Evolutionary conservation across 2,329 filamentous ascomycete species (phyloP), one percentile per base, ranked within the genome.

Genomic region (Pseudofabraea citricarpa): DNA sequence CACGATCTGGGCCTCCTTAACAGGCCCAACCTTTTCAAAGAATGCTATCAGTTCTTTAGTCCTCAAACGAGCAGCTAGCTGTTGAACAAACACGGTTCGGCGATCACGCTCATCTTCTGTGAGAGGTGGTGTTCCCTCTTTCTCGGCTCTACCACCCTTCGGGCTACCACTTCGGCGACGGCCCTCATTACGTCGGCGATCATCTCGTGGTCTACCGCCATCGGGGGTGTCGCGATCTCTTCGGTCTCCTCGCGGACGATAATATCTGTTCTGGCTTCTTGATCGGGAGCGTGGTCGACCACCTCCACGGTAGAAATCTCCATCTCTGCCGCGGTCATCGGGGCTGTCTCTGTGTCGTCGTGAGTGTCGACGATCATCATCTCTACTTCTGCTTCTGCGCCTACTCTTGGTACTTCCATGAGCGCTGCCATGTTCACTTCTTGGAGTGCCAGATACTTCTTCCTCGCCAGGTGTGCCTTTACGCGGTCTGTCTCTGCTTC

Each of bases 1-100:
- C 41, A 98, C 93, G 60, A 98, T 98, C 71, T 97, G 93, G 40
- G 93, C 93, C 65, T 97, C 93, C 58, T 93, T 94, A 43, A 98
- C 93, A 29, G 87, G 83, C 51, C 93, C 93, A 57, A 93, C 86
- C 68, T 91, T 90, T 65, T 95, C 89, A 61, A 98, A 98, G 66
- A 98, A 98, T 49, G 83, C 79, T 65, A 94, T 91, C 51, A 98
- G 75, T 66, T 97, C 90, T 60, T 89, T 90, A 44, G 88, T 95
- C 56, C 91, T 84, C 53, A 97, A 77, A 61, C 93, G 87, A 55
- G 90, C 90, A 55, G 93, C 93, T 62, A 98, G 85, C 69, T 98
- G 93, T 73, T 98, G 93, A 43, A 98, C 93, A 64, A 98, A 98
- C 47, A 98, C 89, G 46, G 94, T 98, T 59, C 93, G 87, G 57